Conservation (phyloP, 169 alveolate genomes). For the Plasmodium reichenowi region DNA sequence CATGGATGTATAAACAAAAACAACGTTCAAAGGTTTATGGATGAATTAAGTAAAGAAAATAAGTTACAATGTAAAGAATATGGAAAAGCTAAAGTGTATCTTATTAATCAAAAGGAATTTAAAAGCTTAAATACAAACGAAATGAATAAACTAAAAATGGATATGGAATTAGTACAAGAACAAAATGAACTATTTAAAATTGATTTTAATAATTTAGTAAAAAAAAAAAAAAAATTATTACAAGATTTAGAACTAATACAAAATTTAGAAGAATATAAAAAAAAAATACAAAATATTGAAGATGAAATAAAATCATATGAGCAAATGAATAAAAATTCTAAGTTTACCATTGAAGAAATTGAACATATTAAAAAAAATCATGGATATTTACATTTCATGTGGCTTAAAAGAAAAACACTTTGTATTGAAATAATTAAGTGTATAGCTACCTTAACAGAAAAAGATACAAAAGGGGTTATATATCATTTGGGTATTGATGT, state of each 20-base stretch:
- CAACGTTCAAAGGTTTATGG: slow-evolving; percentile 84
- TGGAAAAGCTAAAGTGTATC: slow-evolving; percentile 88
- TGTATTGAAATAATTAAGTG: slow-evolving; percentile 66
- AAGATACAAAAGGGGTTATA: slow-evolving; percentile 62
- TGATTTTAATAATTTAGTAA: slow-evolving; percentile 26
- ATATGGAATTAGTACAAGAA: slow-evolving; percentile 30
- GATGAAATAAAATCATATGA: slow-evolving; percentile 37
- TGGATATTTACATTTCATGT: slow-evolving; percentile 54
- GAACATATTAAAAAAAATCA: slow-evolving; percentile 54
- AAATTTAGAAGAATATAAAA: slow-evolving; percentile 36
- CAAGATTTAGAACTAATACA: slow-evolving; percentile 59
- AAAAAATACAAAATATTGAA: slow-evolving; percentile 13
- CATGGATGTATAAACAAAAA: slow-evolving; percentile 82
- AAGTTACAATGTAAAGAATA: slow-evolving; percentile 86
- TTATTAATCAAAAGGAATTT: slow-evolving; percentile 83
- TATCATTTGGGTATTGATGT: slow-evolving; percentile 69
- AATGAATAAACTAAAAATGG: slow-evolving; percentile 38
- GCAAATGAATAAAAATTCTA: slow-evolving; percentile 51
- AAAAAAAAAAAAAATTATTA: slow-evolving; percentile 53
- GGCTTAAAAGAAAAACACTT: slow-evolving; percentile 55
- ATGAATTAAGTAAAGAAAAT: slow-evolving; percentile 80
- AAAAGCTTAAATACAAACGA: slow-evolving; percentile 52
- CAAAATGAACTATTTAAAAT: slow-evolving; percentile 48
- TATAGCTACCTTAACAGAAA: slow-evolving; percentile 69
- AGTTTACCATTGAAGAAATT: slow-evolving; percentile 52